A percentile compares a stretch with the other conserved stretches of the same genome.
Conservation (phyloP, 2,329 filamentous ascomycete genomes). For the Myriangium duriaei region DNA sequence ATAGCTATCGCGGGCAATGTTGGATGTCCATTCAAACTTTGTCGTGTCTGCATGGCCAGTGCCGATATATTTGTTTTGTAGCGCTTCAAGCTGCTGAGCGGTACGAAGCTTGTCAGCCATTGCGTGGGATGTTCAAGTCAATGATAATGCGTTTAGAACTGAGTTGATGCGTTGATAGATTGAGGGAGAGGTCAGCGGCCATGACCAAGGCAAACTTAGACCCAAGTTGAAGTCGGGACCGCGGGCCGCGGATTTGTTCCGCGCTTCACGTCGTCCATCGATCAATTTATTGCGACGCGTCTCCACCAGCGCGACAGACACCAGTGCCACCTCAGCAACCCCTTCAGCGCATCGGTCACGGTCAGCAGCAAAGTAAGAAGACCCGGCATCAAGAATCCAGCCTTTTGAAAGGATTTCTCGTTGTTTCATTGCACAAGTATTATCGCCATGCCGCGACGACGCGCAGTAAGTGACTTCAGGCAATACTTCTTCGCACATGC, state of each 20-base stretch:
- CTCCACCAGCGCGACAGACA: background rate
- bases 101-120: constrained; percentile 93
- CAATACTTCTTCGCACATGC: background rate
- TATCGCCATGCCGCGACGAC: constrained; percentile 3
- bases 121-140: background rate
- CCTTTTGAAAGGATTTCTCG: background rate
- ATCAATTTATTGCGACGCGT: background rate
- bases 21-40: constrained; percentile 93
- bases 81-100: constrained; percentile 91
- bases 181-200: background rate
- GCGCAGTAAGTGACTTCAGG: constrained; percentile 7
- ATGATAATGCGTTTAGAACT: background rate
- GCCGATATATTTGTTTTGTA: constrained; percentile 90
- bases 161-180: background rate
- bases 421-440: background rate
- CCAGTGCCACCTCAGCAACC: background rate
- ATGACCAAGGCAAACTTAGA: background rate
- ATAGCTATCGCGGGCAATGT: constrained; percentile 88
- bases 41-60: constrained; percentile 95
- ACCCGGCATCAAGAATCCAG: too few species aligned
- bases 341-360: too few species aligned
- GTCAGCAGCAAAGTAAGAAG: too few species aligned
- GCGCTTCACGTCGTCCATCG: background rate
- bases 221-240: background rate
- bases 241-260: background rate